Evolutionary conservation across 2,329 filamentous ascomycete species (phyloP), one percentile per base, ranked within the genome.

Genomic region (Magnaporthiopsis incrustans): DNA sequence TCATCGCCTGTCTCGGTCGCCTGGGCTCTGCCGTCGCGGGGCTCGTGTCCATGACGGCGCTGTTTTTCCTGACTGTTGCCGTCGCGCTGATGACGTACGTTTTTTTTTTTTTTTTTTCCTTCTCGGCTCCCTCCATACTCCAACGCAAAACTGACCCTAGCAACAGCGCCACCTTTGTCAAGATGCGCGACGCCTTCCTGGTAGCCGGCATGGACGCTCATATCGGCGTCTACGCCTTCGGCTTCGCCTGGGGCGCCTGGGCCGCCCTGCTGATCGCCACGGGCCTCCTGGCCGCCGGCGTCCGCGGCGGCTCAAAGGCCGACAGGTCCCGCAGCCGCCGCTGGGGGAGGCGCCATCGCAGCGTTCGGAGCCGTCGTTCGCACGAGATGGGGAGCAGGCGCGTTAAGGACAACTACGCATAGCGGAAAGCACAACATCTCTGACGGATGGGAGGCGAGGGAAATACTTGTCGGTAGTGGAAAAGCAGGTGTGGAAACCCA

Each of bases 51-150:
- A 68, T 78, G 60, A 70, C 86, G 38, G 88, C 89, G 0, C 78
- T 91, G n/a, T 82, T 91, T 76, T 90, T 88, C 79, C 85, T 88
- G 74, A 79, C 84, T 4, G 71, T 91, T 32, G 85, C 85, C 65
- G 88, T 88, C 22, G 77, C 85, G 10, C 77, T 94, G 44, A 92
- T 92, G 87, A 94, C 90, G 88, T 91, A 79, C 70, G 88, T 80
- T 62, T 50, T 63, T 56, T 14, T 56, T 38, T 32, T 50, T 18
- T 57, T 58, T 35, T n/a, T n/a, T n/a, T n/a, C n/a, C 64, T 57
- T 33, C 65, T 64, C 22, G 57, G 35, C 60, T 11, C 10, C n/a
- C 3, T n/a, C 27, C 26, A 2, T 61, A n/a, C 14, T 1, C 8
- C 10, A 32, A 64, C 25, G 2, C 30, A 4, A 57, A 30, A 25